phyloP scores from a whole-genome alignment of 2,329 filamentous ascomycete genomes.

The Geosmithia putterillii region DNA sequence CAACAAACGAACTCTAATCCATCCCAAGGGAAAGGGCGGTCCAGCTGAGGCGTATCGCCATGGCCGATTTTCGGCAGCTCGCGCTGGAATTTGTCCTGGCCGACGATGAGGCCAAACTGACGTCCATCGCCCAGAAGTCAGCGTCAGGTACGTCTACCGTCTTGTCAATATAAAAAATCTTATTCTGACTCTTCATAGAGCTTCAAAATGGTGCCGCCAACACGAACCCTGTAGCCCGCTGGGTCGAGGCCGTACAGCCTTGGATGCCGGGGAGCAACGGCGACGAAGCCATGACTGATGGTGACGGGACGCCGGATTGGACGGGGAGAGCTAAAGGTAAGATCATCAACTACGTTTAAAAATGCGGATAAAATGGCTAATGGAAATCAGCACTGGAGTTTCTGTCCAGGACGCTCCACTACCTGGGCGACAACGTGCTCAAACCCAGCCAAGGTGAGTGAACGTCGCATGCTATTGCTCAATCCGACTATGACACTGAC shows the following conservation, averaged over 20 bases:
- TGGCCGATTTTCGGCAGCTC: slow-evolving; percentile 39
- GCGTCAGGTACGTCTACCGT: slow-evolving; percentile 23
- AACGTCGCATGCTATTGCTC: background rate
- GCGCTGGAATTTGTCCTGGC: slow-evolving; percentile 42
- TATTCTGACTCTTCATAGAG: slow-evolving; percentile 17
- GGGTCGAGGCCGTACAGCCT: slow-evolving; percentile 41
- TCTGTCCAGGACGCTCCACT: slow-evolving; percentile 37
- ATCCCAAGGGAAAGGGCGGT: background rate
- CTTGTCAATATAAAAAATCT: background rate
- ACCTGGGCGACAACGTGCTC: slow-evolving; percentile 30
- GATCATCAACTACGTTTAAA: background rate
- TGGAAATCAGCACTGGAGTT: slow-evolving; percentile 36
- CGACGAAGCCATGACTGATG: slow-evolving; percentile 22
- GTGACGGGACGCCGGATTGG: slow-evolving; percentile 32
- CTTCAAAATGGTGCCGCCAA: slow-evolving; percentile 30
- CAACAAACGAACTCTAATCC: no score
- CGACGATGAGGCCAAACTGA: slow-evolving; percentile 29
- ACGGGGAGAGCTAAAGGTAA: slow-evolving; percentile 40
- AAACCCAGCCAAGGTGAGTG: slow-evolving; percentile 35
- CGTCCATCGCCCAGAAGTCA: slow-evolving; percentile 29
- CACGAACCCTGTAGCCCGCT: slow-evolving; percentile 35
- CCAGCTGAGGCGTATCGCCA: slow-evolving; percentile 10
- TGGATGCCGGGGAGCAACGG: slow-evolving; percentile 36
- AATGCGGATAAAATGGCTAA: background rate
- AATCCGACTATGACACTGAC: background rate